Conservation (phyloP, 2,329 filamentous ascomycete species). For the Ophiostoma sp. region DNA sequence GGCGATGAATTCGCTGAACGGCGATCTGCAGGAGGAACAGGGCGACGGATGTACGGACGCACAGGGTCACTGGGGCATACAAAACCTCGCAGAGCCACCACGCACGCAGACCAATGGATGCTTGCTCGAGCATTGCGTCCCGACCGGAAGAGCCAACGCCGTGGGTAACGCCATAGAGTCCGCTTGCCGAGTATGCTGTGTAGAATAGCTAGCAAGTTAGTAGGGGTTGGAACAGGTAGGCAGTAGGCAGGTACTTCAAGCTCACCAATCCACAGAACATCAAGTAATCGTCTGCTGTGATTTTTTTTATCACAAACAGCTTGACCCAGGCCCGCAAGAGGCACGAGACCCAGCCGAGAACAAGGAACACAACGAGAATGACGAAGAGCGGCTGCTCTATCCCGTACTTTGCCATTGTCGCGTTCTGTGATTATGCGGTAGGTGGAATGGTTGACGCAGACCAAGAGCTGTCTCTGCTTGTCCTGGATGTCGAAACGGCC, state of each 20-base stretch:
- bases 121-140: conserved; percentile 28
- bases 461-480: not conserved
- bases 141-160: conserved; percentile 32
- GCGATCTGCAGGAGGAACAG: conserved; percentile 41
- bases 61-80: conserved; percentile 39
- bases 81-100: conserved; percentile 41
- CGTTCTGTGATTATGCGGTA: not conserved
- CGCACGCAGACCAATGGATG: conserved; percentile 32
- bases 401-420: conserved; percentile 22
- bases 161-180: conserved; percentile 34
- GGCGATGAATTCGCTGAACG: conserved; percentile 33
- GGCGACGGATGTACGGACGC: conserved; percentile 40
- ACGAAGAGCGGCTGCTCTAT: conserved; percentile 23
- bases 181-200: conserved; percentile 33
- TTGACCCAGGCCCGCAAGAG: conserved; percentile 44
- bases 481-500: not conserved
- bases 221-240: conserved; percentile 12
- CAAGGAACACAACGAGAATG: conserved; percentile 23
- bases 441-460: not conserved
- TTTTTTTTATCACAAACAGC: conserved; percentile 39
- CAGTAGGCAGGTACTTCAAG: not conserved
- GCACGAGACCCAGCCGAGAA: conserved; percentile 34
- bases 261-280: conserved; percentile 44
- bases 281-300: conserved; percentile 45
- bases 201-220: conserved; percentile 34